phyloP scores from a whole-genome alignment of 2,329 filamentous ascomycete genomes.

The Fusarium sp. region DNA sequence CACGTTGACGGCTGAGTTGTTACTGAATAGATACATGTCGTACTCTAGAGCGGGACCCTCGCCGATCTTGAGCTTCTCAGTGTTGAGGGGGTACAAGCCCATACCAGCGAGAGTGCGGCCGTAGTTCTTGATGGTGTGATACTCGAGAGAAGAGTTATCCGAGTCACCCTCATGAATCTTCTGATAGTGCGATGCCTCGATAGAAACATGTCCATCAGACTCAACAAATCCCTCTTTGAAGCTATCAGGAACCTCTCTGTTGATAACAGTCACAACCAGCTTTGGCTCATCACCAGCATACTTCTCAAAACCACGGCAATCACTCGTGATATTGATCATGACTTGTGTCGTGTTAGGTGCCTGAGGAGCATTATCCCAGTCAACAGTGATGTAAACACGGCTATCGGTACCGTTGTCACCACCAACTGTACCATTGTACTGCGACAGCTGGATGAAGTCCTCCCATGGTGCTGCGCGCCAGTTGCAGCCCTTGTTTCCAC shows the following conservation, averaged over 20 bases:
- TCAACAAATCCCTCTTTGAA: conserved; percentile 70
- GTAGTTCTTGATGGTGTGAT: conserved; percentile 61
- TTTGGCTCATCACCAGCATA: conserved; percentile 52
- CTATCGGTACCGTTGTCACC: conserved; percentile 44
- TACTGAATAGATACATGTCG: conserved; percentile 67
- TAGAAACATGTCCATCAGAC: conserved; percentile 63
- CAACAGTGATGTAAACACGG: conserved; percentile 43
- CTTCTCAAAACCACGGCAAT: conserved; percentile 52
- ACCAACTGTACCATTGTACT: conserved; percentile 41
- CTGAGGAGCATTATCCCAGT: conserved; percentile 49
- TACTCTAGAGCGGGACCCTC: conserved; percentile 67
- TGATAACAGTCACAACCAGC: conserved; percentile 63
- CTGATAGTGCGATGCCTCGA: conserved; percentile 63
- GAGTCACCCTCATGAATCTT: conserved; percentile 45
- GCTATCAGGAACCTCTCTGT: conserved; percentile 55
- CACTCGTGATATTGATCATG: conserved; percentile 61
- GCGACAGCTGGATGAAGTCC: conserved; percentile 43
- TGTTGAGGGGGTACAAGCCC: conserved; percentile 61
- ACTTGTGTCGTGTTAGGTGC: conserved; percentile 54
- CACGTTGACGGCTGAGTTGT: conserved; percentile 52
- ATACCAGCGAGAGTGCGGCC: conserved; percentile 67
- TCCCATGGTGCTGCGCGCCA: conserved; percentile 46
- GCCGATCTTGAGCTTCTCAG: conserved; percentile 57
- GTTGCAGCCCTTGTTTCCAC: conserved; percentile 43
- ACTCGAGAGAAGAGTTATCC: conserved; percentile 46